Evolutionary conservation across 345 rosid species (phyloP), one percentile per base, ranked within the genome.

Genomic region (Kernera saxatilis): DNA sequence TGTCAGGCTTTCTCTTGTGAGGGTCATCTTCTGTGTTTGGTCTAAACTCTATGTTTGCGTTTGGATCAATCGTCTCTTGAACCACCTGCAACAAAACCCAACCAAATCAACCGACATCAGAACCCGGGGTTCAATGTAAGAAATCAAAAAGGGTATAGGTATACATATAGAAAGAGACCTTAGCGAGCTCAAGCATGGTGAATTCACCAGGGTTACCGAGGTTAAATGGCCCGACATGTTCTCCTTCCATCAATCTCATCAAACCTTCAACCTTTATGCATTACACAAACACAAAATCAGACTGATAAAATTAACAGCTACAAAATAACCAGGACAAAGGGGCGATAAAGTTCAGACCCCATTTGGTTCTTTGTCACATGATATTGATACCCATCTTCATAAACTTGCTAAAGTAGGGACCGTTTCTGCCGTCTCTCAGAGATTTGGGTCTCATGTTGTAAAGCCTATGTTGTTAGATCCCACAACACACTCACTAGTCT

Each of bases 191-290:
- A 62, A 94, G 92, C 99, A 95, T 95, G 75, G 99, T 95, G 81
- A 95, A 95, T 90, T 95, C 99, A 46, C 99, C 99, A 0, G 99
- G 99, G 75, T 95, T 95, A 32, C 99, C 99, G 25, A 95, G 96
- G 79, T 95, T 95, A 78, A 95, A 94, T 44, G 98, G 99, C 3
- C 97, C 99, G 5, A 91, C 96, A 21, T 91, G 95, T 45, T 94
- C 93, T 9, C 99, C 92, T 84, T 94, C 99, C 99, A 94, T 91
- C 63, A 94, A 73, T 26, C 98, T 89, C 82, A 91, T 85, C 57
- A 91, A 81, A 66, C 99, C 98, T 78, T 94, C 99, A 4, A 94
- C 98, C 97, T 90, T 78, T 54, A 33, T 11, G 6, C 25, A 44
- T 36, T 53, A 51, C 62, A 71, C 10, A 53, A 44, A 32, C 53